These are phyloP conservation scores for Malus hybrid DNA, from an alignment of 331 rosid genomes.

Conservation along the genomic window DNA sequence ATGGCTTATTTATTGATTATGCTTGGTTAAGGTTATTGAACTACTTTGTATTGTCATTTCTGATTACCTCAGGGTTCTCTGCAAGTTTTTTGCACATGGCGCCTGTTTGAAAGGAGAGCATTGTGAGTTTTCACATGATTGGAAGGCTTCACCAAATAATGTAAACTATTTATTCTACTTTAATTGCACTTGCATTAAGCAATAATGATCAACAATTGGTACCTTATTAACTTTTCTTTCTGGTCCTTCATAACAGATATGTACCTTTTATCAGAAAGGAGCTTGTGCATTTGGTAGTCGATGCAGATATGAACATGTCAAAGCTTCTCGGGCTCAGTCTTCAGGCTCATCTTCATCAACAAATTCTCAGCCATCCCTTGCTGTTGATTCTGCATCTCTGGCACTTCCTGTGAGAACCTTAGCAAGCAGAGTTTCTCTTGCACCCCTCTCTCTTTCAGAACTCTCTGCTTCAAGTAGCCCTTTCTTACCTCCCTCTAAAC, in stretches of 20 bases:
- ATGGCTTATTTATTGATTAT: neutral
- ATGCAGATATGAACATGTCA: constrained; percentile 92
- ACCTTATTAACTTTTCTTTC: constrained; percentile 10
- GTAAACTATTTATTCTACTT: constrained; percentile 32
- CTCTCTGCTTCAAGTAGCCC: constrained; percentile 36
- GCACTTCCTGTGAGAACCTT: constrained; percentile 24
- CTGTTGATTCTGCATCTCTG: constrained; percentile 32
- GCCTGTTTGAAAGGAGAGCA: constrained; percentile 96
- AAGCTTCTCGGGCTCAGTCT: constrained; percentile 46
- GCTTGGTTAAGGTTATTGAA: neutral
- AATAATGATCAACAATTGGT: neutral
- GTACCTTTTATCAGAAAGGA: constrained; percentile 89
- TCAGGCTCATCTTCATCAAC: constrained; percentile 57
- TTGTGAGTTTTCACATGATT: constrained; percentile 93
- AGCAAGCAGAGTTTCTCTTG: constrained; percentile 30
- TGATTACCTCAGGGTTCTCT: constrained; percentile 58
- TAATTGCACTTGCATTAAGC: neutral
- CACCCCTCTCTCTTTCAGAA: constrained; percentile 20
- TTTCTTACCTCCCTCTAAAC: constrained; percentile 33
- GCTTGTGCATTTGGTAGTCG: constrained; percentile 88
- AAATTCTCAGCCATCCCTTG: constrained; percentile 22
- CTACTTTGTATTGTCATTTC: constrained; percentile 1
- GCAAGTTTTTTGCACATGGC: constrained; percentile 96
- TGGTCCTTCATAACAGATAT: constrained; percentile 47
- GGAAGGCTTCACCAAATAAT: constrained; percentile 83